phyloP scores from a whole-genome alignment of 495 filamentous ascomycete genomes.

The Astrothelium subdiscretum region DNA sequence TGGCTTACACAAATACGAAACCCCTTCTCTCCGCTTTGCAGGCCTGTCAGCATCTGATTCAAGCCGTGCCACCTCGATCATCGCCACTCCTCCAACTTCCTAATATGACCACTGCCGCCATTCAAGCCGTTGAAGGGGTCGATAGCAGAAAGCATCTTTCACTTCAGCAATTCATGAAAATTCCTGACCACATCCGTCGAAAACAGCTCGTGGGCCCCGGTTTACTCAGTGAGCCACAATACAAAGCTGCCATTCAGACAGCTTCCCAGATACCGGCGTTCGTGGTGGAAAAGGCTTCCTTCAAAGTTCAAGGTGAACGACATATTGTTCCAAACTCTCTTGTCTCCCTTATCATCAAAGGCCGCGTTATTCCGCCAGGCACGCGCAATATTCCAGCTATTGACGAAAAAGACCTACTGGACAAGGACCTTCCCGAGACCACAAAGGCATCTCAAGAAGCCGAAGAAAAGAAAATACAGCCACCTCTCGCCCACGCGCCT shows the following conservation, averaged over 20 bases:
- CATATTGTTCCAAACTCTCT: slow-evolving; percentile 87
- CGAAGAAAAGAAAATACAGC: slow-evolving; percentile 53
- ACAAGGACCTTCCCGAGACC: slow-evolving; percentile 84
- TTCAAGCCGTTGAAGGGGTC: slow-evolving; percentile 64
- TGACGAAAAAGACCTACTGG: slow-evolving; percentile 68
- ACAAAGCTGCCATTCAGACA: slow-evolving; percentile 58
- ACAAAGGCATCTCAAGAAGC: slow-evolving; percentile 52
- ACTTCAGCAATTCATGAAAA: slow-evolving; percentile 77
- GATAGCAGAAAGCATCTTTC: slow-evolving; percentile 58
- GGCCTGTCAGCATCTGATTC: slow-evolving; percentile 72
- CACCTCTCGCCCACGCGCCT: slow-evolving; percentile 77
- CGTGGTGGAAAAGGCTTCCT: slow-evolving; percentile 86
- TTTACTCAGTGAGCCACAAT: slow-evolving; percentile 62
- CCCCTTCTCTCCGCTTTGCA: slow-evolving; percentile 76
- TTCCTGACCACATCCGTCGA: slow-evolving; percentile 56
- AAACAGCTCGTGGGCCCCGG: slow-evolving; percentile 55
- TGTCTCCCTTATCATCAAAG: slow-evolving; percentile 89
- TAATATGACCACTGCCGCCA: slow-evolving; percentile 65
- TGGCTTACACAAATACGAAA: slow-evolving; percentile 73
- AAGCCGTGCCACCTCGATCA: slow-evolving; percentile 69
- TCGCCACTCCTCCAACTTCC: slow-evolving; percentile 91
- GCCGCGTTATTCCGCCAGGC: slow-evolving; percentile 85
- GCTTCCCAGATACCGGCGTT: slow-evolving; percentile 73
- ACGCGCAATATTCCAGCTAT: slow-evolving; percentile 58
- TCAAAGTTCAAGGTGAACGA: slow-evolving; percentile 93